Base-by-base conservation (phyloP, 2,329 filamentous ascomycete genomes). In the Diatrype stigma region DNA sequence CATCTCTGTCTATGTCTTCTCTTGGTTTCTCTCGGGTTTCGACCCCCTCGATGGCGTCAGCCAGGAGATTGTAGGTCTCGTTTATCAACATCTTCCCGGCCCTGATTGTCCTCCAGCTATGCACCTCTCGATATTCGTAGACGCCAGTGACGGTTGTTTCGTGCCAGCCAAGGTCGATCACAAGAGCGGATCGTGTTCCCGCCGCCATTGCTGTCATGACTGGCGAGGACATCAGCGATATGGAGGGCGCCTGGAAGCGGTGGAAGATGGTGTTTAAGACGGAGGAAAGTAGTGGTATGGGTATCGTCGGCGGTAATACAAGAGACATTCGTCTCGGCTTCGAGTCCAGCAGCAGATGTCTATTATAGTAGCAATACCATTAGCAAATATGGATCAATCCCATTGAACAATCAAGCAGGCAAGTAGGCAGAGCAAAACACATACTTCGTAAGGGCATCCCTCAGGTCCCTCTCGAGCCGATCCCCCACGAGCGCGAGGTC, bases 91-190 rank as follows among this genome's bases (percentile, higher is more conserved):
- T 68, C 63, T 85, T 92, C 52, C 87, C 90, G 32, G 84, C 91
- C 57, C 94, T 79, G 14, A 89, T 77, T 37, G 82, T 93, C 49
- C 89, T 80, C 51, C 77, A 81, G 49, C 82, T 83, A 16, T 79
- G 76, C 1, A 96, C 82, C 66, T 96, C 91, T 49, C 89, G 85
- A 67, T 91, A 96, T 70, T 99, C 94, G 64, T 92, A 97, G 6
- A 97, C 79, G 6, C 86, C 88, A 0, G 90, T 96, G 21, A 95
- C 82, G 0, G 86, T 80, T 0, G 92, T 96, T 69, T 97, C 94
- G 40, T 85, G 80, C 94, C 94, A 99, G 42, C 93, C 94, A 53
- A 99, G 79, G 63, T 99, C 91, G 35, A 99, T 77, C 0, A 97
- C 83, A 40, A 99, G 69, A 1, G 87, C 90, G n/a, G 89, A 90